These are phyloP conservation scores for Malassezia globosa DNA, from an alignment of 1,284 basidiomycete species.

Conservation along the genomic window DNA sequence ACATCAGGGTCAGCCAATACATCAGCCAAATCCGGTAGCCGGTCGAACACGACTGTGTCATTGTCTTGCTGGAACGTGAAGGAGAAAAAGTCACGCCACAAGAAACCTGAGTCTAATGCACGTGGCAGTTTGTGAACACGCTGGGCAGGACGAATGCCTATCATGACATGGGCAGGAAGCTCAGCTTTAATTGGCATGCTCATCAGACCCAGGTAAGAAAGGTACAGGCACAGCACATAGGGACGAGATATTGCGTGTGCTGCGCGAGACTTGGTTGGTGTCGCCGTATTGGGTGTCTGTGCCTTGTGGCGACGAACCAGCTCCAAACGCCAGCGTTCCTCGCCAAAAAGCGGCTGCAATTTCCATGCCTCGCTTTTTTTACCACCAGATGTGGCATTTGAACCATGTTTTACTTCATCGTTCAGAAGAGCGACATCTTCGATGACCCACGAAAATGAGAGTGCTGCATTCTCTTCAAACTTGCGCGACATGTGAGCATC, in stretches of 20 bases:
- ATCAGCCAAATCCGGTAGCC: conserved; percentile 2
- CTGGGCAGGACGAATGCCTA: conserved; percentile 8
- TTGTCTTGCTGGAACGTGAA: conserved; percentile 9
- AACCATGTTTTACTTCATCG: conserved; percentile 32
- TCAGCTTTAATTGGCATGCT: conserved; percentile 7
- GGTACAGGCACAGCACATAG: background rate
- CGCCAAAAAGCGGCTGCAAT: conserved; percentile 38
- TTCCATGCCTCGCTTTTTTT: conserved; percentile 39
- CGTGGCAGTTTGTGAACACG: conserved; percentile 2
- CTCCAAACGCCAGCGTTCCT: conserved; percentile 43
- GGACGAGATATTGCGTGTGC: background rate
- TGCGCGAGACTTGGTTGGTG: background rate
- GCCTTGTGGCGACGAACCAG: conserved; percentile 19
- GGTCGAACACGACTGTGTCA: conserved; percentile 4
- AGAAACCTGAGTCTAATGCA: background rate
- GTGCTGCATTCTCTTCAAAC: conserved; percentile 31
- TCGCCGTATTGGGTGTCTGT: background rate
- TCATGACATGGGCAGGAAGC: conserved; percentile 13
- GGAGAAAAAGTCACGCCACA: conserved; percentile 15
- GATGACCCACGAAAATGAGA: conserved; percentile 38
- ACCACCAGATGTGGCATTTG: conserved; percentile 27
- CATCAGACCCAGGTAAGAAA: conserved; percentile 9
- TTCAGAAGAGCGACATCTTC: conserved; percentile 26
- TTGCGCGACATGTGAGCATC: conserved; percentile 13
- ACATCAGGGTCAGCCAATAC: background rate